Evolutionary conservation across 108 stramenopile species (phyloP), one percentile per base, ranked within the genome.

Genomic region (Cyclotella kingstonii): DNA sequence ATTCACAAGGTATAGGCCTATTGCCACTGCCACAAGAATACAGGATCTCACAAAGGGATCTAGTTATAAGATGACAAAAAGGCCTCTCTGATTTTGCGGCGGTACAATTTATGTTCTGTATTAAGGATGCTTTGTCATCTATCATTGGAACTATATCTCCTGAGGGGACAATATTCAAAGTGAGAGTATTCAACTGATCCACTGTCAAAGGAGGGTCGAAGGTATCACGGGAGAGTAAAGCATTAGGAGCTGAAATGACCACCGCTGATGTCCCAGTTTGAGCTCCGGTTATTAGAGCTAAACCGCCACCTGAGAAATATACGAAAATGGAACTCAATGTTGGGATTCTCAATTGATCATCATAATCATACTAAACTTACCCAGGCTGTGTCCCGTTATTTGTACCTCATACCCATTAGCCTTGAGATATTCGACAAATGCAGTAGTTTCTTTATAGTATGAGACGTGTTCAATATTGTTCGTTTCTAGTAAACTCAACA

Each of bases 1-100:
- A 92, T 46, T 84, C 79, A 53, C 90, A 92, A 23, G 81, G 48
- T 2, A 71, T 75, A 19, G 87, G 87, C 3, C 85, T 54, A 26
- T 42, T 36, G 3, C 67, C 57, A 31, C 72, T 59, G 7, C 91
- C 91, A 67, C 91, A 92, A 10, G 68, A 81, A 54, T 73, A 83
- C 17, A 54, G 54, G 12, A 84, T 64, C 66, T 92, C 91, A 61
- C 90, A 91, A 12, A 86, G 33, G 1, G 76, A 47, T 11, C 90
- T 57, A 9, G 54, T 57, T 5, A 61, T 41, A 15, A 34, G 43
- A 44, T 92, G 91, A 48, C 91, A 92, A 8, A 60, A 83, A 55
- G 71, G 15, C 14, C 82, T 38, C 40, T 83, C 66, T 38, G 63
- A 77, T 22, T 30, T 27, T 2, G 62, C 41, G 17, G 85, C 79